phyloP scores from a whole-genome alignment of 805 yeast genomes.

The Yarrowia deformans region DNA sequence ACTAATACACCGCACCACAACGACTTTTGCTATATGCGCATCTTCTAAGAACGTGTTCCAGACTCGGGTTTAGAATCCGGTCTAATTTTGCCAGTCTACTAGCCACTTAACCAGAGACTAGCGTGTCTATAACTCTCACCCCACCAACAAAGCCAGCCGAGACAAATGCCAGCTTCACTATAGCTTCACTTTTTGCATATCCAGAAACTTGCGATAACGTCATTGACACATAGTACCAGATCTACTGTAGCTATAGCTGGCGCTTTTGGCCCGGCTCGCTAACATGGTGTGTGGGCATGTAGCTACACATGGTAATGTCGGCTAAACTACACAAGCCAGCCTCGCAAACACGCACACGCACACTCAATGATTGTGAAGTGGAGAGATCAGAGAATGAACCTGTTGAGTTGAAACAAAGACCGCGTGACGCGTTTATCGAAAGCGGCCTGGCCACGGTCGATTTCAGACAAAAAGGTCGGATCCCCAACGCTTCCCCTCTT shows the following conservation, averaged over 20 bases:
- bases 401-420: constrained; percentile 7
- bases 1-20: neutral
- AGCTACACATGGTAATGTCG: constrained; percentile 3
- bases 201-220: neutral
- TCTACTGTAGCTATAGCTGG: neutral
- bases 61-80: constrained; percentile 27
- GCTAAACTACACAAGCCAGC: neutral
- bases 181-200: constrained; percentile 10
- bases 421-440: neutral
- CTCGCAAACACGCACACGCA: neutral
- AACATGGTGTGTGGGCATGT: neutral
- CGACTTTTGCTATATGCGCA: neutral
- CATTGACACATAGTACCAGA: neutral
- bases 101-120: neutral
- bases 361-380: no score
- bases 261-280: neutral
- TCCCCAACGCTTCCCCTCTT: constrained; percentile 14
- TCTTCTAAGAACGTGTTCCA: constrained; percentile 15
- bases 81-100: constrained; percentile 1
- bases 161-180: neutral
- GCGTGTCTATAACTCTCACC: neutral
- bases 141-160: neutral
- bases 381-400: neutral
- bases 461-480: neutral
- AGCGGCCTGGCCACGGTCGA: neutral